phyloP scores from a whole-genome alignment of 257 asterid species.

The Nicotiana knightiana region DNA sequence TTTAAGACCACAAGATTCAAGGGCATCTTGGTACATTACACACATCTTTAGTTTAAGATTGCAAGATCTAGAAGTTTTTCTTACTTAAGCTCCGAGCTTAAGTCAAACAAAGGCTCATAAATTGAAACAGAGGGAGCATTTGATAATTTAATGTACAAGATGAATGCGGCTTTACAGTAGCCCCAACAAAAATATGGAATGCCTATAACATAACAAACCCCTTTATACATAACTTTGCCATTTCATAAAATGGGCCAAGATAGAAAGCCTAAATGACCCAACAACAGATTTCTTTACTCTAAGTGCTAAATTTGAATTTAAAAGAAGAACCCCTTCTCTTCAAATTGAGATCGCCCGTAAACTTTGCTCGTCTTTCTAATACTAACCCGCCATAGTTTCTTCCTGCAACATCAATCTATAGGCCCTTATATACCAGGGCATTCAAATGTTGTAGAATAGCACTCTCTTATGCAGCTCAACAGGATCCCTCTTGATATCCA shows the following conservation, averaged over 20 bases:
- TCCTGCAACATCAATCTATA: not conserved
- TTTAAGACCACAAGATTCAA: too few relatives aligned
- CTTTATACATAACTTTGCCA: not conserved
- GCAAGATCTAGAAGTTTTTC: too few relatives aligned
- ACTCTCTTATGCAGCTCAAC: not conserved
- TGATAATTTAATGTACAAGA: not conserved
- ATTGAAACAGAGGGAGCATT: too few relatives aligned
- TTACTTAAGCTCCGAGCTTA: too few relatives aligned
- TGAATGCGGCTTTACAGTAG: too few relatives aligned
- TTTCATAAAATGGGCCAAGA: not conserved
- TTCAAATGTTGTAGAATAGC: not conserved
- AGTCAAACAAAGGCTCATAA: too few relatives aligned
- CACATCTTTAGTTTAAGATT: too few relatives aligned
- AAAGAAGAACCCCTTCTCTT: not conserved
- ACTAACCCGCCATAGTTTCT: not conserved
- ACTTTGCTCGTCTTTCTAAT: not conserved
- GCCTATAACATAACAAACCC: too few relatives aligned
- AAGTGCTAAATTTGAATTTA: not conserved
- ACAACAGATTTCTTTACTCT: not conserved
- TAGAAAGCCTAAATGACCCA: not conserved
- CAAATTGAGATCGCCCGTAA: not conserved
- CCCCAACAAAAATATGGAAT: too few relatives aligned
- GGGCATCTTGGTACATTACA: too few relatives aligned
- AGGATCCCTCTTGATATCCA: not conserved
- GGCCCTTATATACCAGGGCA: too few relatives aligned